Evolutionary conservation across 768 basidiomycete species (phyloP), one percentile per base, ranked within the genome.

Genomic region (Cyclocybe aegerita): DNA sequence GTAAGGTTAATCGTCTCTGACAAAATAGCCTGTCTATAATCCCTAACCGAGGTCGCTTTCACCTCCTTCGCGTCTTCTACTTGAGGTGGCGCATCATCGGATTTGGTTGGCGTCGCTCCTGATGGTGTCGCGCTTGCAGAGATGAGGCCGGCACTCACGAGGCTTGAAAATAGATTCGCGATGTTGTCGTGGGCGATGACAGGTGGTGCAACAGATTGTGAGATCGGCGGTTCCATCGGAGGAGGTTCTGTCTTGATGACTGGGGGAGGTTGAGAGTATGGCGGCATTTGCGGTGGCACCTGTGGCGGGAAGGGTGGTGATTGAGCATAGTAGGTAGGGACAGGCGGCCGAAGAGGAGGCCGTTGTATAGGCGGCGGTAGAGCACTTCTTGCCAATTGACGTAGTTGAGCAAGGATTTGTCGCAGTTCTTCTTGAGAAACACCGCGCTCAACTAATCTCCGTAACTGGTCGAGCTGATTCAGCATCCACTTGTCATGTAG

Each of bases 111-210:
- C 48, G 77, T 76, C 16, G 79, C 75, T 33, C 79, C 78, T 23
- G 69, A 62, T 5, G 85, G 77, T 14, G 82, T 81, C 34, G 71
- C 73, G 39, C 71, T 76, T 36, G 76, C 70, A 17, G 83, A 75
- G 16, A 91, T 81, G 7, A 91, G 79, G 49, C 91, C 91, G n/a
- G 90, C 86, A 67, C 86, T 90, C 46, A 90, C 63, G 17, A 93
- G 76, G 2, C 85, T 82, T 38, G 81, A 82, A 52, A 85, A 77
- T 33, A 91, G 71, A 61, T 76, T 79, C 31, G 79, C 64, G 50
- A 89, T 81, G 58, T 77, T 76, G 37, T 60, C 67, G 32, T 69
- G 48, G 39, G 72, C 53, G 39, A 62, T 49, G 8, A 69, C 55
- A 37, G 73, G 63, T 43, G 63, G 56, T 4, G 55, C 41, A 15